These are phyloP conservation scores for Vitis amurensis DNA, from an alignment of 164 flowering plant species.

Conservation along the genomic window DNA sequence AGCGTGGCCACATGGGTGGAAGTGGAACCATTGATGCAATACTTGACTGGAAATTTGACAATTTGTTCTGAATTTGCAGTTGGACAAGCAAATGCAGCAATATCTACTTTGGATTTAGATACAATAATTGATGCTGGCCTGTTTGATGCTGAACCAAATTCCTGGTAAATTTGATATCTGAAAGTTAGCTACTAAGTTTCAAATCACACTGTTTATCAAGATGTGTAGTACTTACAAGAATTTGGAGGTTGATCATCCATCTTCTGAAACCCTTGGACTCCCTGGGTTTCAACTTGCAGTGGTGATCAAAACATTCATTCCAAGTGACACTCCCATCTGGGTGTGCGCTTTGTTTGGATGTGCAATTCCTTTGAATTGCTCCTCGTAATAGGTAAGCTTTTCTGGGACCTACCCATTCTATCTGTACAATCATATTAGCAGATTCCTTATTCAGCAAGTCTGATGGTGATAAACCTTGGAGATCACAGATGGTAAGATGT, in stretches of 20 bases:
- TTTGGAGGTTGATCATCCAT: conserved; percentile 21
- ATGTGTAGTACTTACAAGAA: conserved; percentile 23
- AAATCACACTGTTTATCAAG: not conserved
- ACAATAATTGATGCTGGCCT: conserved; percentile 12
- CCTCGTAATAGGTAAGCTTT: not conserved
- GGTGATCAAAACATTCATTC: conserved; percentile 26
- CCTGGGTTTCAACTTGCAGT: conserved; percentile 21
- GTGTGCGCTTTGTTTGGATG: conserved; percentile 13
- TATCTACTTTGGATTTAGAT: conserved; percentile 11
- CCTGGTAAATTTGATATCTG: conserved; percentile 12
- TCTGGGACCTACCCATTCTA: conserved; percentile 21
- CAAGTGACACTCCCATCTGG: conserved; percentile 23
- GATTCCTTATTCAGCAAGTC: not conserved
- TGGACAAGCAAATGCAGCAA: conserved; percentile 16
- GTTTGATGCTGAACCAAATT: conserved; percentile 9
- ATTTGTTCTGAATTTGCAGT: conserved; percentile 8
- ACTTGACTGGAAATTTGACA: conserved; percentile 18
- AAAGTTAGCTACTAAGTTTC: not conserved
- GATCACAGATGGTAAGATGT: conserved; percentile 13
- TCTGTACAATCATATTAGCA: conserved; percentile 12
- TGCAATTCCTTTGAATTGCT: conserved; percentile 7
- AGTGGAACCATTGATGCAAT: conserved; percentile 9
- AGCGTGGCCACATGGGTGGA: conserved; percentile 12
- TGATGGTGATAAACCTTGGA: conserved; percentile 12
- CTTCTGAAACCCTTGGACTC: conserved; percentile 16